Conservation (phyloP, 2,329 filamentous ascomycete genomes). For the Tolypocladium ovalisporum region DNA sequence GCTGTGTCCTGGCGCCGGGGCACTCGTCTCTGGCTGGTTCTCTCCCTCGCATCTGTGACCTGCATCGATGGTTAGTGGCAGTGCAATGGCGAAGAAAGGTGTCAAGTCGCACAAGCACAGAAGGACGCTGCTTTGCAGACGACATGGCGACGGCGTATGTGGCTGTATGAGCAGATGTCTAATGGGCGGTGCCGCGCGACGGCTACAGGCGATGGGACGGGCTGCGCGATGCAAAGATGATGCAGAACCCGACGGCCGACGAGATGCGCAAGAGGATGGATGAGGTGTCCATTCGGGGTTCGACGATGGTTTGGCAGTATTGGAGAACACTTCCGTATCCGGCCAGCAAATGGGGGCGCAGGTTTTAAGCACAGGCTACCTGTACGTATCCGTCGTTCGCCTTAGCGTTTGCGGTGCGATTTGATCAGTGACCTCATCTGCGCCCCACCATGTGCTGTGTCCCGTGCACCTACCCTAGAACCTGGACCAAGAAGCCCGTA, state of each 20-base stretch:
- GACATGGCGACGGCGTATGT: conserved; percentile 20
- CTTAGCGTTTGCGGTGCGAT: neutral
- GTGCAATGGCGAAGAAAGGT: neutral
- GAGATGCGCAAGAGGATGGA: neutral
- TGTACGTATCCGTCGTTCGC: neutral
- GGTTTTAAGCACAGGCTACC: neutral
- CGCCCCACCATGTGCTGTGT: neutral
- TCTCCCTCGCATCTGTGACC: conserved; percentile 28
- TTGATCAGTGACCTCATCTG: neutral
- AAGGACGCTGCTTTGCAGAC: conserved; percentile 44
- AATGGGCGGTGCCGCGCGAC: neutral
- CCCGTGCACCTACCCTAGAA: neutral
- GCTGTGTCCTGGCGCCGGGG: conserved; percentile 22
- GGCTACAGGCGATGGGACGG: neutral
- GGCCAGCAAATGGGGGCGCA: neutral
- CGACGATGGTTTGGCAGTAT: neutral
- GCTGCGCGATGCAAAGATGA: neutral
- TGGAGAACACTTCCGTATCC: neutral
- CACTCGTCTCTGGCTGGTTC: conserved; percentile 19
- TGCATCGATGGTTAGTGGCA: conserved; percentile 8
- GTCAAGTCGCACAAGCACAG: conserved; percentile 40
- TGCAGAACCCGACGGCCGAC: neutral
- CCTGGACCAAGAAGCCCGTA: no score
- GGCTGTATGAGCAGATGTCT: neutral
- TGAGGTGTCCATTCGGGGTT: neutral